Base-by-base conservation (phyloP, 805 yeast genomes). In the Clavispora carvajalis region DNA sequence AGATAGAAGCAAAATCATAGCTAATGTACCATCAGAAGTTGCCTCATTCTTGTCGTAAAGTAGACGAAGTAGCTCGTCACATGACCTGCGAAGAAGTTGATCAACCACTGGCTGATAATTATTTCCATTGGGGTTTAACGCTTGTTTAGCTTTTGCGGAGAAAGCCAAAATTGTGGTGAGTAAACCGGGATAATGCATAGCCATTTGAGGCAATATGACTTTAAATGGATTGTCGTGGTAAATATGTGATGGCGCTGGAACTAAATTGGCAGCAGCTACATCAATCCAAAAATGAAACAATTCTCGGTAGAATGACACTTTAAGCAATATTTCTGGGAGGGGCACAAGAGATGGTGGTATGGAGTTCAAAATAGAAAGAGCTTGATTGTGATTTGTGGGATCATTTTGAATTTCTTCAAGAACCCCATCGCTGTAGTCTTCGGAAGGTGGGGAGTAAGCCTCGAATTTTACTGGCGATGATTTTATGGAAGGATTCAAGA, bases 151-250 rank as follows among this genome's bases (percentile, higher is more conserved):
- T 2, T 56, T 52, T 2, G 71, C 72, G 1, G 72, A 57, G 48
- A 63, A 66, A 9, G 74, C 74, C 22, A 83, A 57, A 11, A 83
- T 45, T 1, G 83, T 63, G 1, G 85, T 71, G 47, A 82, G 58
- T 12, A 84, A 56, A 0, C 84, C 74, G 4, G 77, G 75, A 43
- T 74, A 69, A 18, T 70, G 67, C 70, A 80, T 64, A 1, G 91
- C 88, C 73, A 85, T 69, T 49, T 74, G 76, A 0, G 93, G 91
- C 10, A 85, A 58, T 7, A 82, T 63, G 10, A 71, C 71, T 44
- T 73, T 72, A 61, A 83, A 84, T 0, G 95, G 95, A 49, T 82
- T 80, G 12, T 75, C 77, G 16, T 60, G 64, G 51, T 80, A 80
- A 2, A 72, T 52, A 7, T 65, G 55, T 3, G 74, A 65, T 8